Evolutionary conservation across 208 protist species (phyloP).

Genomic region (Entamoeba nuttalli): DNA sequence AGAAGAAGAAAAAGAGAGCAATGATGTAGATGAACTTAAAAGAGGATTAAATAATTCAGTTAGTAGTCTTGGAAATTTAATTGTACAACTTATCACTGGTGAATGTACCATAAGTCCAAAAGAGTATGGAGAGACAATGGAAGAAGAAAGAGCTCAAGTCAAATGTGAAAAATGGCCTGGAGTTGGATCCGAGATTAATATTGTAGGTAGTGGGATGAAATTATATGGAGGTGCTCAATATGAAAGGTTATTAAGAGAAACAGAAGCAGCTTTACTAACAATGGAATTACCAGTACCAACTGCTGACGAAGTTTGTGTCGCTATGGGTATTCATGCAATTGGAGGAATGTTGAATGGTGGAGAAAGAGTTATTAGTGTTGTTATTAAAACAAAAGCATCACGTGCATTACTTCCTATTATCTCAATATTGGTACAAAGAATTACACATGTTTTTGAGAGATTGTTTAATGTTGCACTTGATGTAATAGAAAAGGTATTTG

Average conservation of each 20-base stretch:
- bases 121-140: not conserved
- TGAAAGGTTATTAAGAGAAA: not conserved
- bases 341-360: not conserved
- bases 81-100: not conserved
- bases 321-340: not conserved
- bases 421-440: not conserved
- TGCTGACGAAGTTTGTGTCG: not conserved
- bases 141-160: not conserved
- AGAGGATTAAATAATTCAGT: not conserved
- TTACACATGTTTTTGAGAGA: not conserved
- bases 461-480: not conserved
- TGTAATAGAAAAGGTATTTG: not conserved
- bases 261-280: not conserved
- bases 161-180: not conserved
- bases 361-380: not conserved
- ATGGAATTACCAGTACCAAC: not conserved
- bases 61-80: not conserved
- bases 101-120: not conserved
- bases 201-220: not conserved
- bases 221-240: not conserved
- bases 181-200: not conserved
- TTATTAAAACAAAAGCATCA: not conserved
- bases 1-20: not conserved
- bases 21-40: not conserved
- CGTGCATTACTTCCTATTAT: not conserved